Percentiles rank a stretch among this genome's conserved stretches.
These are phyloP conservation scores for Aspergillus saccharolyticus DNA, from an alignment of 495 filamentous ascomycete genomes.

Conservation along the genomic window DNA sequence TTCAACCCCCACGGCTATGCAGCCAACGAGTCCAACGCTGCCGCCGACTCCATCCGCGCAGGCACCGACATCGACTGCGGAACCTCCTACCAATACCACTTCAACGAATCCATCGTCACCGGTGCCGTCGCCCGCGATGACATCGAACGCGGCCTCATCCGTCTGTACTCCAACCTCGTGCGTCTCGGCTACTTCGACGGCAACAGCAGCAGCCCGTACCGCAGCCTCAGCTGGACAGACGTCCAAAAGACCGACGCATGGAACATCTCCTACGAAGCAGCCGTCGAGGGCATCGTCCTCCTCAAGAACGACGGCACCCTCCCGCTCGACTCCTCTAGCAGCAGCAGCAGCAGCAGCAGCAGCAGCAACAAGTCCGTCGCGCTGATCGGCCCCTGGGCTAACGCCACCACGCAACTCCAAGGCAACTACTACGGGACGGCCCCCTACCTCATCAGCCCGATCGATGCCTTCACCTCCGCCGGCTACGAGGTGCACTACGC, in stretches of 20 bases:
- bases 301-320: slow-evolving; percentile 58
- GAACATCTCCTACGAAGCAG: slow-evolving; percentile 54
- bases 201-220: slow-evolving; percentile 40
- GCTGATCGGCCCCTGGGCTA: slow-evolving; percentile 53
- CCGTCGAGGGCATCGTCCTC: slow-evolving; percentile 54
- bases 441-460: slow-evolving; percentile 45
- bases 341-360: slow-evolving; percentile 29
- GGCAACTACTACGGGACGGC: slow-evolving; percentile 56
- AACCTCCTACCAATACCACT: slow-evolving; percentile 46
- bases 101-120: slow-evolving; percentile 45
- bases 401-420: slow-evolving; percentile 55
- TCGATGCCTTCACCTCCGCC: slow-evolving; percentile 42
- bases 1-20: slow-evolving; percentile 53
- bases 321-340: slow-evolving; percentile 43
- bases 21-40: slow-evolving; percentile 37
- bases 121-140: slow-evolving; percentile 43
- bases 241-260: slow-evolving; percentile 48
- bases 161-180: slow-evolving; percentile 52
- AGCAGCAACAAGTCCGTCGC: slow-evolving; percentile 41
- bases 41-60: slow-evolving; percentile 51
- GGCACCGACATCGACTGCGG: slow-evolving; percentile 62
- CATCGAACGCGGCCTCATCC: slow-evolving; percentile 50
- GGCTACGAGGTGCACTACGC: slow-evolving; percentile 46
- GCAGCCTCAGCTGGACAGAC: slow-evolving; percentile 46
- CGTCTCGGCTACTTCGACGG: slow-evolving; percentile 58